These are phyloP conservation scores for Zygoascus biomembranicola DNA, from an alignment of 805 yeast species.

Conservation along the genomic window DNA sequence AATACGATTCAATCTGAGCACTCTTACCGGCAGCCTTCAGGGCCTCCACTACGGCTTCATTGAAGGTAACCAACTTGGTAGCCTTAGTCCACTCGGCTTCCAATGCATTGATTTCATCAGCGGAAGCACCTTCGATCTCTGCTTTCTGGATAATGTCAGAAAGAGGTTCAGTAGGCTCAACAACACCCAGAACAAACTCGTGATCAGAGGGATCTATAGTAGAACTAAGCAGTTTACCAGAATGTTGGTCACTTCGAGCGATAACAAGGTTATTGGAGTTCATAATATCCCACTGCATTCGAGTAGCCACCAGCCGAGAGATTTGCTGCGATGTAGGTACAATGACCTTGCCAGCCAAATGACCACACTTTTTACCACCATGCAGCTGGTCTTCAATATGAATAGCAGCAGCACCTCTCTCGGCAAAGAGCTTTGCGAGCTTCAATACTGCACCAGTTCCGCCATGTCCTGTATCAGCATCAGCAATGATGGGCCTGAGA, in stretches of 20 bases:
- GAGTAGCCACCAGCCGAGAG: constrained; percentile 45
- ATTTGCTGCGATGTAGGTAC: constrained; percentile 54
- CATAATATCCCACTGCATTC: constrained; percentile 61
- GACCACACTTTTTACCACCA: constrained; percentile 62
- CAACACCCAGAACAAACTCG: constrained; percentile 44
- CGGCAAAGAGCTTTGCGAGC: constrained; percentile 57
- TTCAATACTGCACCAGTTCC: constrained; percentile 57
- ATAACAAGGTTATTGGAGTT: constrained; percentile 48
- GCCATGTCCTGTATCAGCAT: constrained; percentile 63
- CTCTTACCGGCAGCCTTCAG: constrained; percentile 23
- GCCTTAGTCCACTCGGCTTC: constrained; percentile 42
- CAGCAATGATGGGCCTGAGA: constrained; percentile 55
- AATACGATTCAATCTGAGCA: constrained; percentile 25
- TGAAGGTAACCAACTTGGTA: constrained; percentile 38
- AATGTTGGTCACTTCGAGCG: constrained; percentile 55
- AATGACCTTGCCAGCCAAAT: constrained; percentile 51
- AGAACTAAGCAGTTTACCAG: constrained; percentile 43
- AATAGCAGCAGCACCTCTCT: constrained; percentile 58
- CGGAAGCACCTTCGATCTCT: constrained; percentile 32
- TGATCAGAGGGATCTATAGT: constrained; percentile 51
- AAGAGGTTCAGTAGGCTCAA: constrained; percentile 34
- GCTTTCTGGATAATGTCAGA: constrained; percentile 39
- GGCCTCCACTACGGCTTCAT: constrained; percentile 39
- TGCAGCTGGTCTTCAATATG: constrained; percentile 58
- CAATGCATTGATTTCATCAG: constrained; percentile 29